phyloP scores from a whole-genome alignment of 257 asterid genomes.

The Handroanthus guayacan region DNA sequence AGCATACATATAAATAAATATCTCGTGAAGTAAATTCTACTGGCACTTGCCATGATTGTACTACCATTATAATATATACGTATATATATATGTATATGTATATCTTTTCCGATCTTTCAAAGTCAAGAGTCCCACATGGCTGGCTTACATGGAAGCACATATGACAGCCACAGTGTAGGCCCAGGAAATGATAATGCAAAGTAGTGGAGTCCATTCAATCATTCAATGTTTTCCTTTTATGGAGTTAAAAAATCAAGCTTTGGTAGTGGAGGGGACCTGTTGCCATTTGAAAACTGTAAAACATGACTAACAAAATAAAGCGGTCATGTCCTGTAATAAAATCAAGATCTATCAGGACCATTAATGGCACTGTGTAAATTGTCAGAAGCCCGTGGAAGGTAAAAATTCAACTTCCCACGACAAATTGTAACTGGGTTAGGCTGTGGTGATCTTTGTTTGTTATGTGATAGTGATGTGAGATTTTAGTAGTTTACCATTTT shows the following conservation, averaged over 20 bases:
- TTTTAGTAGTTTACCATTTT: too few relatives aligned
- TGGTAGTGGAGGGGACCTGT: conserved; percentile 12
- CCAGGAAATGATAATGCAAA: background rate
- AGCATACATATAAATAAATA: conserved; percentile 14
- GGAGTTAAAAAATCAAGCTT: background rate
- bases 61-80: too few relatives aligned
- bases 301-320: background rate
- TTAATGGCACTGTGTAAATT: too few relatives aligned
- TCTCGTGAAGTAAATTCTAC: background rate
- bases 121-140: conserved; percentile 36
- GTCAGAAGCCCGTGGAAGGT: too few relatives aligned
- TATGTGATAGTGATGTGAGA: too few relatives aligned
- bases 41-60: background rate
- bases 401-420: too few relatives aligned
- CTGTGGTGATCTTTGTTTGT: too few relatives aligned
- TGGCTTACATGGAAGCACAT: conserved; percentile 13
- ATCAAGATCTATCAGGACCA: too few relatives aligned
- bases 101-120: background rate
- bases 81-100: background rate
- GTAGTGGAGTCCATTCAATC: conserved; percentile 19
- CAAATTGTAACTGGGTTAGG: too few relatives aligned
- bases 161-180: background rate
- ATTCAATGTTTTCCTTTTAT: background rate
- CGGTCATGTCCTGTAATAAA: background rate
- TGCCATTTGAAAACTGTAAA: background rate